Evolutionary conservation across 495 filamentous ascomycete species (phyloP).

Genomic region (Penicillium parvum): DNA sequence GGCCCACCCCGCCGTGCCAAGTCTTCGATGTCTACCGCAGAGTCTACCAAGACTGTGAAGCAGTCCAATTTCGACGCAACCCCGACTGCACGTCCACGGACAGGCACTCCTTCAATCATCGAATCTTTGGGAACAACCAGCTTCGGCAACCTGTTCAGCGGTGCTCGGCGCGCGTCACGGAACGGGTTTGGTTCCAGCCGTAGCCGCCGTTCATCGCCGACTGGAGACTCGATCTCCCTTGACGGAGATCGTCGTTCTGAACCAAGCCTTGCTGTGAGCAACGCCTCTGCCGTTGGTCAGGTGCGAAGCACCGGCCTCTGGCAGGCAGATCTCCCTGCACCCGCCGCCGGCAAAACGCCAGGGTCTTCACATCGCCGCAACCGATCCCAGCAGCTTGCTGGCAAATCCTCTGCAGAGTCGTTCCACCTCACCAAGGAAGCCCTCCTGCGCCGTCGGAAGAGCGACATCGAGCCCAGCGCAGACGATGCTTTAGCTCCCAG

Average conservation of each 20-base stretch:
- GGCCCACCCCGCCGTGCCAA: constrained; percentile 46
- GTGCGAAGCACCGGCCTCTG: constrained; percentile 48
- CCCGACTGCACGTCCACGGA: constrained; percentile 34
- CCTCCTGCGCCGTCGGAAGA: constrained; percentile 32
- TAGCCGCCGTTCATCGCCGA: constrained; percentile 46
- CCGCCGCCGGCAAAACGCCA: constrained; percentile 12
- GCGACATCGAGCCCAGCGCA: constrained; percentile 28
- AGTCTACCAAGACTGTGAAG: constrained; percentile 58
- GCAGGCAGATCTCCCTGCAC: constrained; percentile 26
- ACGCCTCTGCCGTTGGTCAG: constrained; percentile 58
- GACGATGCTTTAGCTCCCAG: constrained; percentile 19
- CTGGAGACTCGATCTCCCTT: constrained; percentile 53
- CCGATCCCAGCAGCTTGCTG: constrained; percentile 34
- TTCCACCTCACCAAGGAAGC: constrained; percentile 43
- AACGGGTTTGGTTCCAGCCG: constrained; percentile 46
- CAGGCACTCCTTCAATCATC: constrained; percentile 40
- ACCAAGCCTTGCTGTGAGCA: constrained; percentile 58
- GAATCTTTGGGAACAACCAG: constrained; percentile 46
- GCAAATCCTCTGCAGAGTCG: constrained; percentile 39
- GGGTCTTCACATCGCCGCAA: constrained; percentile 32
- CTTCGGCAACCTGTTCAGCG: constrained; percentile 55
- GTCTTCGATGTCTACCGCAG: constrained; percentile 57
- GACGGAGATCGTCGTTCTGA: constrained; percentile 60
- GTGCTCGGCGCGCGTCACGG: constrained; percentile 49
- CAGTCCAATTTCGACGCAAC: constrained; percentile 29